phyloP scores from a whole-genome alignment of 2,329 filamentous ascomycete genomes.

The Podosphaera aphanis region DNA sequence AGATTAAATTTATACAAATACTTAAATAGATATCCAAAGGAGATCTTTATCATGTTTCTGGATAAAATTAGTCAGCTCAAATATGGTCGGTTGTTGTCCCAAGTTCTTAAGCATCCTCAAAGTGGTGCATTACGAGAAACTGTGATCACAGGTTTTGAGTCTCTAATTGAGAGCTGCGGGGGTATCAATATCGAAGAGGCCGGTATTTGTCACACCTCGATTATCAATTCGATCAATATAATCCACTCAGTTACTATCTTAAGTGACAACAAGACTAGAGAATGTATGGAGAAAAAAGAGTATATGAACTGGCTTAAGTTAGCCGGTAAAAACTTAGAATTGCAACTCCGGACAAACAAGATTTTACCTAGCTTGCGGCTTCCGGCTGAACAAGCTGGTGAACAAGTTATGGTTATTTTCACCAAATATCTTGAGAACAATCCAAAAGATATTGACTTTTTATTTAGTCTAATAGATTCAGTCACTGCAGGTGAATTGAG shows the following conservation, averaged over 20 bases:
- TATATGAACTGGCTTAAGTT: slow-evolving; percentile 34
- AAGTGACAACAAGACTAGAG: slow-evolving; percentile 28
- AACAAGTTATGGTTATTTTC: slow-evolving; percentile 69
- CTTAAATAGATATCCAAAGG: slow-evolving; percentile 74
- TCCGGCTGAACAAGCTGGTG: slow-evolving; percentile 67
- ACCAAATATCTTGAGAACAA: slow-evolving; percentile 56
- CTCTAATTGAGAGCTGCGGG: slow-evolving; percentile 42
- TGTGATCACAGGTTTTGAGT: slow-evolving; percentile 49
- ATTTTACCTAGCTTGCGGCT: slow-evolving; percentile 53
- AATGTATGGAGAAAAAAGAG: slow-evolving; percentile 50
- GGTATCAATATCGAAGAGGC: slow-evolving; percentile 40
- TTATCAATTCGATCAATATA: slow-evolving; percentile 73
- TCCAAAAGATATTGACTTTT: slow-evolving; percentile 53
- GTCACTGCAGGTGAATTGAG: slow-evolving; percentile 69
- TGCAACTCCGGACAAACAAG: slow-evolving; percentile 43
- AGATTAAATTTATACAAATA: slow-evolving; percentile 76
- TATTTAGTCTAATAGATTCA: slow-evolving; percentile 66
- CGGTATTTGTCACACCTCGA: slow-evolving; percentile 43
- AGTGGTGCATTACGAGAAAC: slow-evolving; percentile 54
- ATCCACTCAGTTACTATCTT: slow-evolving; percentile 56
- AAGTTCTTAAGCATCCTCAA: slow-evolving; percentile 54
- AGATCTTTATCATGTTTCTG: slow-evolving; percentile 64
- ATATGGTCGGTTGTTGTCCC: slow-evolving; percentile 77
- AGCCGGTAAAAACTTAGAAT: slow-evolving; percentile 58
- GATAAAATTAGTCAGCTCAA: slow-evolving; percentile 59